A percentile compares a stretch with the other conserved stretches of the same genome.
phyloP scores from a whole-genome alignment of 108 stramenopile species.

The Cyclotella cryptica region DNA sequence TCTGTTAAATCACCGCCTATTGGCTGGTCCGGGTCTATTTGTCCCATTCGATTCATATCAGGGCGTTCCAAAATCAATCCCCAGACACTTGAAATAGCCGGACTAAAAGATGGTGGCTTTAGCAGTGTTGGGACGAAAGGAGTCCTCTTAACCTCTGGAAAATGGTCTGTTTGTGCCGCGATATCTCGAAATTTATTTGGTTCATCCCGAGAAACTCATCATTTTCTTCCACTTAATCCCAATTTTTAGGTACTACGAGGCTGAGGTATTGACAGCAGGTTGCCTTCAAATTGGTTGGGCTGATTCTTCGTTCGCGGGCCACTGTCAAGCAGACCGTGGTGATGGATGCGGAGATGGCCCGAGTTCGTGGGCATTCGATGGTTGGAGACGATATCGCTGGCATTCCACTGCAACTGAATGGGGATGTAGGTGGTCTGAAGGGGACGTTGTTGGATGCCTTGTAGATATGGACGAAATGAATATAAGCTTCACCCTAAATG shows the following conservation, averaged over 20 bases:
- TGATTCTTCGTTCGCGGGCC: conserved; percentile 87
- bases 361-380: conserved; percentile 95
- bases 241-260: conserved; percentile 83
- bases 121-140: conserved; percentile 91
- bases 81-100: conserved; percentile 71
- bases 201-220: background rate
- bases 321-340: conserved; percentile 85
- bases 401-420: conserved; percentile 89
- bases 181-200: background rate
- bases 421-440: conserved; percentile 94
- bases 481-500: conserved; percentile 93
- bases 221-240: background rate
- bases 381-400: conserved; percentile 95
- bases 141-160: conserved; percentile 76
- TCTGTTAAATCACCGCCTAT: background rate
- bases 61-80: conserved; percentile 76
- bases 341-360: conserved; percentile 96
- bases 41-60: conserved; percentile 78
- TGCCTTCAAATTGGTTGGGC: conserved; percentile 97
- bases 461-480: conserved; percentile 88
- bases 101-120: conserved; percentile 83
- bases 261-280: conserved; percentile 85
- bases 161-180: conserved; percentile 59
- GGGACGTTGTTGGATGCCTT: conserved; percentile 89
- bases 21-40: conserved; percentile 71